phyloP scores from a whole-genome alignment of 345 rosid species.

The Xanthoceras sorbifolium region DNA sequence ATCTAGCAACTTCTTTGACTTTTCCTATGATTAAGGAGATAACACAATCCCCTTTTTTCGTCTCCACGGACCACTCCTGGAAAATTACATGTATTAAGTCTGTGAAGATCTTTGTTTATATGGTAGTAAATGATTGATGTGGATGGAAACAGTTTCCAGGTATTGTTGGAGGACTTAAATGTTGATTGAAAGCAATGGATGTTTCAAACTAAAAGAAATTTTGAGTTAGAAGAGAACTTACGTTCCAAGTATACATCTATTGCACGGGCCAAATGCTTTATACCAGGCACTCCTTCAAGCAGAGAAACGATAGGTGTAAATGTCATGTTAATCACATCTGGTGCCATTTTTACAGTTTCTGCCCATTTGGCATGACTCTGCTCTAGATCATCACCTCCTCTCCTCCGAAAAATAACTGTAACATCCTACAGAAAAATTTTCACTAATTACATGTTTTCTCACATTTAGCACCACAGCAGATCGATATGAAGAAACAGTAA shows the following conservation, averaged over 20 bases:
- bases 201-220: background rate
- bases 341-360: conserved; percentile 70
- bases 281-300: conserved; percentile 88
- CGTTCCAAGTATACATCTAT: conserved; percentile 87
- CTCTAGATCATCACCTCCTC: conserved; percentile 99
- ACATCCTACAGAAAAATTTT: conserved; percentile 81
- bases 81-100: background rate
- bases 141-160: background rate
- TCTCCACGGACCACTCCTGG: background rate
- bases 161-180: background rate
- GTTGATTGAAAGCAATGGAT: background rate
- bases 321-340: conserved; percentile 93
- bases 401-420: conserved; percentile 93
- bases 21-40: background rate
- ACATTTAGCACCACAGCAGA: conserved; percentile 8
- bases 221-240: conserved; percentile 46
- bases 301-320: conserved; percentile 82
- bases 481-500: background rate
- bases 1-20: background rate
- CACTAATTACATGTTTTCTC: conserved; percentile 23
- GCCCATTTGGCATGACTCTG: conserved; percentile 95
- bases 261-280: conserved; percentile 82
- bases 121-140: background rate
- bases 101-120: background rate
- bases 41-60: background rate